Conservation (phyloP, 495 filamentous ascomycete genomes). For the Pyronema omphalodes region DNA sequence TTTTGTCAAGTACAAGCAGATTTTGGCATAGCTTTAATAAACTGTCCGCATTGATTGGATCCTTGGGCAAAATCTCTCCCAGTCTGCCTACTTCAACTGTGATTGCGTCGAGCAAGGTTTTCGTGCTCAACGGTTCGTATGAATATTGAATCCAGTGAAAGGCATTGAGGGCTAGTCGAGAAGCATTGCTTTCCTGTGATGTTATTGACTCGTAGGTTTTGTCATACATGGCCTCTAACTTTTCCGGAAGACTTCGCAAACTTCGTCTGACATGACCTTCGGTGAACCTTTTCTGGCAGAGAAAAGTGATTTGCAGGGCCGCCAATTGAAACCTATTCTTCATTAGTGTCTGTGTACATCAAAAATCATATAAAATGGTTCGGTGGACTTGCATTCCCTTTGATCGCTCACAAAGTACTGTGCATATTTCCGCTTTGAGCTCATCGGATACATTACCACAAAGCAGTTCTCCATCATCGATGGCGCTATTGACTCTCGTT, state of each 20-base stretch:
- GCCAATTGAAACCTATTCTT: neutral
- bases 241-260: neutral
- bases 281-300: neutral
- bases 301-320: too few species aligned
- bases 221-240: neutral
- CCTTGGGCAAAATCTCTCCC: neutral
- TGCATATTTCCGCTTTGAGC: neutral
- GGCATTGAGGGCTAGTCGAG: neutral
- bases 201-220: neutral
- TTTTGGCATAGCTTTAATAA: conserved; percentile 15
- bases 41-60: neutral
- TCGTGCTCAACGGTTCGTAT: too few species aligned
- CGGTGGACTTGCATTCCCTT: neutral
- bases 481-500: conserved; percentile 2
- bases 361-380: neutral
- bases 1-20: conserved; percentile 14
- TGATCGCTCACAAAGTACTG: neutral
- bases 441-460: neutral
- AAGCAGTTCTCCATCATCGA: conserved; percentile 2
- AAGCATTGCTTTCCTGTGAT: neutral
- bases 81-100: neutral
- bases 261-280: neutral
- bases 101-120: neutral
- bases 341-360: neutral
- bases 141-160: neutral